Conservation (phyloP, 495 filamentous ascomycete species). For the Neohortaea acidophila region DNA sequence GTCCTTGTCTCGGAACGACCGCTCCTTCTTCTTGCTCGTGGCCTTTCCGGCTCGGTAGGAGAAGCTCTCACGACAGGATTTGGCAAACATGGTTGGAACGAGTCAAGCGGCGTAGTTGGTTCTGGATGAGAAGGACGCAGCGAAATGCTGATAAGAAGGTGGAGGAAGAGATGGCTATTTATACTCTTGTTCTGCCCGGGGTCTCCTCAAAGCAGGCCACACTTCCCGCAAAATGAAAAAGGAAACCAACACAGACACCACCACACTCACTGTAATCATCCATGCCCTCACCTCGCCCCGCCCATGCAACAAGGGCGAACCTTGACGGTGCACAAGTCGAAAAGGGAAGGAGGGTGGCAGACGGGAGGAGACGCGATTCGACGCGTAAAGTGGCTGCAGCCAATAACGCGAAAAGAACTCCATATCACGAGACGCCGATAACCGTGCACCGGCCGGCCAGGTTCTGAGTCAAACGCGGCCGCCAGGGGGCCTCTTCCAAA, state of each 20-base stretch:
- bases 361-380: constrained; percentile 17
- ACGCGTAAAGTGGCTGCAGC: constrained; percentile 15
- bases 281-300: not conserved
- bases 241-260: not conserved
- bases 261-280: not conserved
- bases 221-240: constrained; percentile 1
- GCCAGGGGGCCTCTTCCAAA: not conserved
- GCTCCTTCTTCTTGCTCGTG: constrained; percentile 24
- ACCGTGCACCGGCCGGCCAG: not conserved
- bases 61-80: constrained; percentile 27
- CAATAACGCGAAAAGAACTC: constrained; percentile 9
- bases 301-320: not conserved
- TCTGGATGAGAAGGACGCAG: not conserved
- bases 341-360: constrained; percentile 4
- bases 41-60: constrained; percentile 26
- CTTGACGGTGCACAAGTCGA: not conserved
- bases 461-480: not conserved
- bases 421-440: constrained; percentile 13
- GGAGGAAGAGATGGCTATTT: constrained; percentile 2
- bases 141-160: constrained; percentile 7
- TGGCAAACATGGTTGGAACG: not conserved
- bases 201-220: no score
- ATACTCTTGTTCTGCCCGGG: constrained; percentile 1
- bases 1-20: constrained; percentile 25
- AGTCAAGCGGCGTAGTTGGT: not conserved